Percentiles rank a stretch among this genome's conserved stretches.
phyloP scores from a whole-genome alignment of 768 basidiomycete genomes.

The Crucibulum laeve region DNA sequence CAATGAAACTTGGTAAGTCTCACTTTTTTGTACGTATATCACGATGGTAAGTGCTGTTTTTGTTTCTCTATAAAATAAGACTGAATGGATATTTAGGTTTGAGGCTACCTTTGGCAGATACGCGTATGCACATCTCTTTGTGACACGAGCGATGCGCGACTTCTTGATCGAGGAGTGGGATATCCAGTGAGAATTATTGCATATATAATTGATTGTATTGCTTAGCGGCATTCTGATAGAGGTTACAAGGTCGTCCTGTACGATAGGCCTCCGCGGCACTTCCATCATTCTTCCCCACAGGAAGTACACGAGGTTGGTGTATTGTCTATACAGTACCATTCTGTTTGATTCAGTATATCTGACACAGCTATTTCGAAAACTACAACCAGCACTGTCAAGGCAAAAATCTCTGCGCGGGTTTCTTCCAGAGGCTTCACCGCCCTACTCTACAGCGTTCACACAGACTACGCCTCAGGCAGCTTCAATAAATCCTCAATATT shows the following conservation, averaged over 20 bases:
- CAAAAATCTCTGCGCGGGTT: slow-evolving; percentile 38
- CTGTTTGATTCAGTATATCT: neutral
- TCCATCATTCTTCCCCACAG: slow-evolving; percentile 63
- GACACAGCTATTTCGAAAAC: slow-evolving; percentile 45
- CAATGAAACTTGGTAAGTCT: slow-evolving; percentile 65
- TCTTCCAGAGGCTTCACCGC: slow-evolving; percentile 44
- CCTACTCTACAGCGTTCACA: slow-evolving; percentile 66
- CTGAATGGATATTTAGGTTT: slow-evolving; percentile 52
- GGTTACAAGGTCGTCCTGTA: slow-evolving; percentile 77
- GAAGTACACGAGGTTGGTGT: slow-evolving; percentile 73
- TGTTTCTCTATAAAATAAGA: no score
- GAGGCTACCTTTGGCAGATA: slow-evolving; percentile 74
- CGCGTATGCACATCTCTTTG: slow-evolving; percentile 91
- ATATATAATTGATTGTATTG: neutral
- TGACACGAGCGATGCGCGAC: slow-evolving; percentile 83
- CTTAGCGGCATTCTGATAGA: slow-evolving; percentile 33
- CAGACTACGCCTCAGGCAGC: slow-evolving; percentile 19
- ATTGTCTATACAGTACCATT: neutral
- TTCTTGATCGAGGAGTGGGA: slow-evolving; percentile 69
- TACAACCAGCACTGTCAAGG: slow-evolving; percentile 31
- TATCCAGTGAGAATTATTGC: slow-evolving; percentile 53
- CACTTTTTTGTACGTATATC: slow-evolving; percentile 75
- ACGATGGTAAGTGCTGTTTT: no score
- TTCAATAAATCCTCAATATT: slow-evolving; percentile 2
- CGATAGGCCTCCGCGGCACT: slow-evolving; percentile 87